Base-by-base conservation (phyloP, 345 rosid genomes). In the Citrus maxima region DNA sequence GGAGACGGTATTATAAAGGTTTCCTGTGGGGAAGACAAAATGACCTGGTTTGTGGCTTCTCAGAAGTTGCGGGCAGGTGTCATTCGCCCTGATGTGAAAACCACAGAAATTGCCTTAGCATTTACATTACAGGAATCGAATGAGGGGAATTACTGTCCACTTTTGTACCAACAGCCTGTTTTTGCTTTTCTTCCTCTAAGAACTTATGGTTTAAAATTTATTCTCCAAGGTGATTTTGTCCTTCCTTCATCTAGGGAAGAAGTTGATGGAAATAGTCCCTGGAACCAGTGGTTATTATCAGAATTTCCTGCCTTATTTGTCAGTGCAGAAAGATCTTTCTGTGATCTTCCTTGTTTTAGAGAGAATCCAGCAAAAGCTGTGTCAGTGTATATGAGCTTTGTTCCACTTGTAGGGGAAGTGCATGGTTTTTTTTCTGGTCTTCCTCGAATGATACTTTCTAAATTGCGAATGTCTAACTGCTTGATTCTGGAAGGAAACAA, bases 171-270 rank as follows among this genome's bases (percentile, higher is more conserved):
- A 77, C 98, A 95, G 78, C 98, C 98, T 40, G 97, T 92, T 77
- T 95, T 93, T 87, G 88, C 99, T 64, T 95, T 88, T 88, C 99
- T 95, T 85, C 99, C 99, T 80, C 80, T 95, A 25, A 88, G 99
- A 87, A 90, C 96, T 25, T 95, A 95, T 70, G 99, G 99, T 77
- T 83, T 95, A 78, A 95, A 93, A 85, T 95, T 95, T 82, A 93
- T 95, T 80, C 86, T 95, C 67, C 98, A 95, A 86, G 99, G 97
- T 55, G 99, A 93, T 88, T 95, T 95, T 84, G 86, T 91, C 82
- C 98, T 95, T 74, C 93, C 99, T n/a, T 92, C 99, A 77, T 95
- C 99, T 51, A 89, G 99, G 84, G 98, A 95, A 86, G 99, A 95
- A 84, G 98, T 93, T 80, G 99, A 95, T 77, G 95, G 86, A 79